Evolutionary conservation across 345 rosid genomes (phyloP).

Genomic region (Arabidopsis thaliana): TAIR10.1 NC_003071.7:12500001-12500500

Average conservation of each 20-base stretch:
- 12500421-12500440: constrained; percentile 3
- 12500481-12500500: neutral
- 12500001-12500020: neutral
- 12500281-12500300: neutral
- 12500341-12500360: neutral
- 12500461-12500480: constrained; percentile 32
- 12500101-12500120: constrained; percentile 28
- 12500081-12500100: constrained; percentile 10
- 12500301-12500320: neutral
- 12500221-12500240: neutral
- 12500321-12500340: neutral
- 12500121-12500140: constrained; percentile 2
- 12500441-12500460: constrained; percentile 27
- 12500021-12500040: constrained; percentile 5
- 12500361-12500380: neutral
- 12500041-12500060: neutral
- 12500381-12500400: neutral
- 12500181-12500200: neutral
- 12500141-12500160: neutral
- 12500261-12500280: no score
- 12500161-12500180: neutral
- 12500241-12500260: no score
- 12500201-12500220: neutral
- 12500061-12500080: constrained; percentile 27
- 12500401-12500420: neutral